Base-by-base conservation (phyloP, 1,139 yeast genomes). In the Nadsonia commutata region DNA sequence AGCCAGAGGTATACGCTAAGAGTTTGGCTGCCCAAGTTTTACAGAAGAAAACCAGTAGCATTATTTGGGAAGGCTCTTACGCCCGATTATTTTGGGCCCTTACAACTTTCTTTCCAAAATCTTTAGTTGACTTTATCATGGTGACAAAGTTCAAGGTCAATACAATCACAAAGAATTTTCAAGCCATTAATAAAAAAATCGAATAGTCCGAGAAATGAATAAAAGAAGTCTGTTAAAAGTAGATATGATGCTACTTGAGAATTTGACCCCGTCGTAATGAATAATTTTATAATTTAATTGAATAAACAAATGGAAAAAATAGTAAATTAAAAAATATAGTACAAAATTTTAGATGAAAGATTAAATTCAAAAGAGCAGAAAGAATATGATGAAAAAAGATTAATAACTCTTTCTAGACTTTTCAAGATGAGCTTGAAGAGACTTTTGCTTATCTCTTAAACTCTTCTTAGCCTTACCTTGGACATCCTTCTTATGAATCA, bases 391-490 rank as follows among this genome's bases (percentile, higher is more conserved):
- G 17, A 36, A 18, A 7, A 20, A 19, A 36, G 19, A 23, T 40
- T 51, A 50, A 40, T 48, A 52, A 45, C 90, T 80, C 75, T 80
- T 81, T 78, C 85, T 88, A 62, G 85, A 96, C 62, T 82, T 84
- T 45, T 76, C 77, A 49, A 85, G 75, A 57, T 90, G 98, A 2
- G 94, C 94, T 50, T 80, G 70, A 52, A 90, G 68, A 17, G 81
- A 78, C 64, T 78, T 82, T 63, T 86, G 97, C 63, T 86, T 78
- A 63, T 90, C 97, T 55, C 95, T 73, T 56, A 90, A 69, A 45
- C 95, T 83, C 70, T 82, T 70, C 66, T 80, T 83, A 50, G 81
- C 90, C 63, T 90, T 90, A 49, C 98, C 97, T 64, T 83, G 94
- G 39, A 90, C 97, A 43, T 84, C 78, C 56, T 77, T 76, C 68